Percentiles rank a stretch among this genome's conserved stretches.
Evolutionary conservation across 2,329 filamentous ascomycete genomes (phyloP).

Genomic region (Ilyonectria sp.): DNA sequence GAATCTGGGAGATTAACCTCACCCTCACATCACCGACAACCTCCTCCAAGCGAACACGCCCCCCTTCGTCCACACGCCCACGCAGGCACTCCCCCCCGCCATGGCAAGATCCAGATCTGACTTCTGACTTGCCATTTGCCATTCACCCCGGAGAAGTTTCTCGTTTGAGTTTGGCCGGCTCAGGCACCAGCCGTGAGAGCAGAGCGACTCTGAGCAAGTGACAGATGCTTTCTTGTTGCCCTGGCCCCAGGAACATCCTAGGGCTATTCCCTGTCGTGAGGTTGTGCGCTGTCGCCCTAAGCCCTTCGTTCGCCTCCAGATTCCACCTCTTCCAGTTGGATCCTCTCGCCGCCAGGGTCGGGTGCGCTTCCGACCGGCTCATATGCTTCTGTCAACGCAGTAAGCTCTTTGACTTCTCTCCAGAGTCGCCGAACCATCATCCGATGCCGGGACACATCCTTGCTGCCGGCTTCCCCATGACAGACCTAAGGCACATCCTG

Average conservation of each 20-base stretch:
- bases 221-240: background rate
- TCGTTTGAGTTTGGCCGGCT: slow-evolving; percentile 13
- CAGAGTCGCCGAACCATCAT: slow-evolving; percentile 11
- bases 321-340: background rate
- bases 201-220: background rate
- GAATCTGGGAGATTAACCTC: slow-evolving; percentile 46
- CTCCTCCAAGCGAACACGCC: slow-evolving; percentile 27
- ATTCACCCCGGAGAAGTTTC: slow-evolving; percentile 23
- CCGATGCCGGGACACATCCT: slow-evolving; percentile 3
- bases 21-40: slow-evolving; percentile 10
- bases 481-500: background rate
- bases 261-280: background rate
- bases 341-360: background rate
- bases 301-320: background rate
- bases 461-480: background rate
- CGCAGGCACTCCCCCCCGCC: background rate
- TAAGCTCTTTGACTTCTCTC: background rate
- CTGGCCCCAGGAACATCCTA: slow-evolving; percentile 9
- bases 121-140: slow-evolving; percentile 13
- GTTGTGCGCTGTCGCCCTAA: background rate
- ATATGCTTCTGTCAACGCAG: background rate
- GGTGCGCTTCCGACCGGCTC: background rate
- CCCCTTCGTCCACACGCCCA: background rate
- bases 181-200: background rate
- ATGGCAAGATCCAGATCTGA: slow-evolving; percentile 32